Percentiles rank a stretch among this genome's conserved stretches.
phyloP scores from a whole-genome alignment of 345 rosid genomes.

The Salix caprea region DNA sequence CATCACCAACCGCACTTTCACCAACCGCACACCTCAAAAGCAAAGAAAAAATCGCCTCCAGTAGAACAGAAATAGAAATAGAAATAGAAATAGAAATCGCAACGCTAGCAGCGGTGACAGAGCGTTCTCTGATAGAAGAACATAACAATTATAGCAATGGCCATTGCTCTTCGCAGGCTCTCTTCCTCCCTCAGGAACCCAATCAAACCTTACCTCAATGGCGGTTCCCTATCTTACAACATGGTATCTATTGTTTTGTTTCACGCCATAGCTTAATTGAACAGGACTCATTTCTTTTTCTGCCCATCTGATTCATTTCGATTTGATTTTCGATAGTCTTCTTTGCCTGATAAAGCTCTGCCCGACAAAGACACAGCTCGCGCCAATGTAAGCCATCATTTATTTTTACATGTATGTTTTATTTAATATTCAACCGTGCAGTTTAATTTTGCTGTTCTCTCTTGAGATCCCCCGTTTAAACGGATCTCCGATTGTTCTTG shows the following conservation, averaged over 20 bases:
- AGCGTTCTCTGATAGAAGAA: no score
- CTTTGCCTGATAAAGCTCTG: constrained; percentile 45
- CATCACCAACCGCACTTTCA: no score
- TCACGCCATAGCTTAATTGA: background rate
- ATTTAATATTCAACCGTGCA: no score
- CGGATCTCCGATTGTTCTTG: background rate
- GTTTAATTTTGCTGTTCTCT: background rate
- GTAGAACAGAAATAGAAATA: no score
- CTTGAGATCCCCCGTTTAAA: background rate
- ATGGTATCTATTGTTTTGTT: constrained; percentile 34
- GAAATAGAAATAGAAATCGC: no score
- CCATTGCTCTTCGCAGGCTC: constrained; percentile 68
- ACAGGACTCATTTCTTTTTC: background rate
- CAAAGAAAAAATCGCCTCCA: no score
- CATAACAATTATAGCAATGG: constrained; percentile 26
- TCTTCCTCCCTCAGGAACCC: constrained; percentile 47
- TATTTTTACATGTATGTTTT: background rate
- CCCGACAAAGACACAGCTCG: constrained; percentile 54
- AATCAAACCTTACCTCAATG: constrained; percentile 31
- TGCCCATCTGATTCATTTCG: background rate
- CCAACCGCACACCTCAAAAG: no score
- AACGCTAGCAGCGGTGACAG: no score
- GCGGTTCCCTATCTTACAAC: constrained; percentile 36
- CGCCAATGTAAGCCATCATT: constrained; percentile 41
- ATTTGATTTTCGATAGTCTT: constrained; percentile 46